Conservation (phyloP, 1,284 basidiomycete species). For the Naganishia albida region DNA sequence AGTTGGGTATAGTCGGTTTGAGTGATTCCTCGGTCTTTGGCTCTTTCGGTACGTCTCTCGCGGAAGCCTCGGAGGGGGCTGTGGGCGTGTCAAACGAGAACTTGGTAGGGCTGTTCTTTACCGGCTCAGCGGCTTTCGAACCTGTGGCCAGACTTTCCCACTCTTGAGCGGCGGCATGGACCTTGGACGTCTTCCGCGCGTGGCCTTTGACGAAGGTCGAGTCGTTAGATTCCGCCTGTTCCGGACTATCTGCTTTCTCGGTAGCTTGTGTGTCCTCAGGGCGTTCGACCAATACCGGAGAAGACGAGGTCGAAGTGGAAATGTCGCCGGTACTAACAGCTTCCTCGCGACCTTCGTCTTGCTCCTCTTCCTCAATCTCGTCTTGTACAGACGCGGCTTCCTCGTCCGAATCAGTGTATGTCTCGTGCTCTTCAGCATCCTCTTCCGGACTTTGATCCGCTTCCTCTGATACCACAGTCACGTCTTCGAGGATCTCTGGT, state of each 20-base stretch:
- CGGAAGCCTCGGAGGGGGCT: not conserved
- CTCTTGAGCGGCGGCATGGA: conserved; percentile 26
- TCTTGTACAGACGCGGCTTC: conserved; percentile 6
- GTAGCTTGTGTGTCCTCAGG: not conserved
- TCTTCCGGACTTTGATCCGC: not conserved
- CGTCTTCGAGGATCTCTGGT: not conserved
- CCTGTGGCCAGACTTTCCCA: conserved; percentile 23
- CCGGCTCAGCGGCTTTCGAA: conserved; percentile 9
- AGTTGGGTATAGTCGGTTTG: not conserved
- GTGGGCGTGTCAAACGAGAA: conserved; percentile 12
- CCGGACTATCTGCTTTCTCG: not conserved
- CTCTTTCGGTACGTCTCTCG: no score
- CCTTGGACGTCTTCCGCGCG: conserved; percentile 19
- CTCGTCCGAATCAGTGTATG: conserved; percentile 12
- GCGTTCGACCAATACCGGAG: conserved; percentile 12
- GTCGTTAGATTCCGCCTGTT: conserved; percentile 1
- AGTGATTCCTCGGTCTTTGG: not conserved
- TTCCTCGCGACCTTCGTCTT: conserved; percentile 1
- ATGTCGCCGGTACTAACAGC: not conserved
- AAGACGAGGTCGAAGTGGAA: conserved; percentile 11
- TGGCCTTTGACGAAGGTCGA: conserved; percentile 9
- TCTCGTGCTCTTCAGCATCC: conserved; percentile 14
- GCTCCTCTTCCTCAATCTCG: not conserved
- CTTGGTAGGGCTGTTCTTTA: conserved; percentile 24
- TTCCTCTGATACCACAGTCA: not conserved